Base-by-base conservation (phyloP, 78 protist species). In the Tieghemostelium lacteum region DNA sequence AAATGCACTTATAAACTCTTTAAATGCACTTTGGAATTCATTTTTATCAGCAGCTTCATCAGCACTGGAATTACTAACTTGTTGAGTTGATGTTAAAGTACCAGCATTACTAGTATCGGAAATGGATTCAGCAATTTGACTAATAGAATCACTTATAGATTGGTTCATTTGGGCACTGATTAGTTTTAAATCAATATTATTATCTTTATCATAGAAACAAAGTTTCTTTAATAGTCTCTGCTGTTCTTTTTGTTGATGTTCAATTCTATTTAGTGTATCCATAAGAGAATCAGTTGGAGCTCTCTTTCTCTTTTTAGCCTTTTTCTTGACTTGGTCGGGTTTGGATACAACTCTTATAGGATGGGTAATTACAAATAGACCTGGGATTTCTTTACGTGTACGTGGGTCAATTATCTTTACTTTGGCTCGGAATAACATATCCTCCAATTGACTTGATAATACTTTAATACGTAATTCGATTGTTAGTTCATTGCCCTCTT, bases 321-420 rank as follows among this genome's bases (percentile, higher is more conserved):
- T 87, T 75, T 87, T 87, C 70, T 87, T 87, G 14, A 87, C 86
- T 50, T 87, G 93, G 20, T 87, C 93, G 14, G 93, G 93, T 49
- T 87, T 87, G 36, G 93, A 87, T 10, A 87, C 88, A 29, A 87
- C 93, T 22, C 86, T 28, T 31, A 87, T 87, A 22, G 93, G 93
- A 28, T 87, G 88, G 0, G 93, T 60, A 17, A 87, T 71, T 8
- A 87, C 86, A 0, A 86, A 69, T 10, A 87, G 85, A 16, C 93
- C 93, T 16, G 54, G 31, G 8, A 76, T 74, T 24, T 76, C 76
- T 55, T 76, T 72, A 39, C 93, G 29, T 8, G 85, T 87, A 39
- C 86, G n/a, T 52, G 93, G 93, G 52, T 87, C 76, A 1, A 87
- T 62, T 0, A 87, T 69, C 40, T 75, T 54, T 16, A 87, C 85